Evolutionary conservation across 331 rosid species (phyloP), one percentile per base, ranked within the genome.

Genomic region (Cydonia oblonga): DNA sequence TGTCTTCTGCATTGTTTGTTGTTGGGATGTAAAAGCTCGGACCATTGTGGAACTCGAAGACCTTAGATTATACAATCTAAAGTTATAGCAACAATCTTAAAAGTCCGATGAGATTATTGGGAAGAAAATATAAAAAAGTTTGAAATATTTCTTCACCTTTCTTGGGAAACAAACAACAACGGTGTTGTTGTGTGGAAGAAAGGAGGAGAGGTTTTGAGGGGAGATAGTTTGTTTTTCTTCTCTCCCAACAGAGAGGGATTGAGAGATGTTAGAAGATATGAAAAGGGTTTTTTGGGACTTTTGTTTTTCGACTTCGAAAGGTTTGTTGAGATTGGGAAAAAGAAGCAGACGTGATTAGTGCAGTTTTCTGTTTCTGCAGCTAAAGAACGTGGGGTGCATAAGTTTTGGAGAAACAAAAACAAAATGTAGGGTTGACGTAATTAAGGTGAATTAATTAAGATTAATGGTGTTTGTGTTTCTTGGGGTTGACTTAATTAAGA

Each of bases 1-100:
- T 0, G 86, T 74, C 66, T 91, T 88, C 68, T 87, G 96, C 82
- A 89, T 72, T 71, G 83, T 84, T 11, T 29, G 19, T 75, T 79
- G 86, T 75, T 79, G 86, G 35, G 80, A 78, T 49, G 68, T 44
- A 46, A 88, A 81, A 40, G 91, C 80, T 30, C 91, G 76, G 86
- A 85, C 92, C 96, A 95, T 91, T 20, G 75, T 84, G 79, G 56
- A 49, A 62, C 51, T 51, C n/a, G 52, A 33, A 73, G 74, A 33
- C 51, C 51, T 49, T 18, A 63, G 20, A n/a, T 30, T 24, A 1
- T 7, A 9, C 30, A 2, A 18, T 64, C 69, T 33, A 20, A 64
- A 44, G 25, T 32, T n/a, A 33, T 28, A 33, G 22, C 51, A 35
- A 20, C 18, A 64, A 64, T 4, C 23, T 26, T 28, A 33, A 30